Evolutionary conservation across 805 yeast species (phyloP).

Genomic region (Starmerella bombicola): DNA sequence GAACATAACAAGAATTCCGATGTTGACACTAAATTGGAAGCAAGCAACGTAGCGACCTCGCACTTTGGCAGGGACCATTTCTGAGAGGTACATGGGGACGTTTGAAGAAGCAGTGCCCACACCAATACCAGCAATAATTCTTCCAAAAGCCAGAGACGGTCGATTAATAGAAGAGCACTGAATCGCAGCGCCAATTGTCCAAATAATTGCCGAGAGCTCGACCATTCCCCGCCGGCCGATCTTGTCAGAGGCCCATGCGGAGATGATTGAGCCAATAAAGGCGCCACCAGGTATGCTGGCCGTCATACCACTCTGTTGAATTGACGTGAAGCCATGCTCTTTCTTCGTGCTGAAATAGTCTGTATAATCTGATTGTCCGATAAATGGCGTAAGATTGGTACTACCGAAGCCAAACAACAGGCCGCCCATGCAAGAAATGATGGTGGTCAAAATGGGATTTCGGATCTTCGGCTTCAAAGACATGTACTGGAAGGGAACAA

Average conservation of each 20-base stretch:
- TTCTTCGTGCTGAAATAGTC: slow-evolving; percentile 34
- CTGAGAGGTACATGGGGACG: slow-evolving; percentile 48
- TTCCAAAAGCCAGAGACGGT: slow-evolving; percentile 36
- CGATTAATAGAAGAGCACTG: slow-evolving; percentile 33
- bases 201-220: slow-evolving; percentile 30
- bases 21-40: slow-evolving; percentile 59
- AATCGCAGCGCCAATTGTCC: slow-evolving; percentile 42
- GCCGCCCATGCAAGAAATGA: slow-evolving; percentile 54
- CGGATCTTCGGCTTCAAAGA: slow-evolving; percentile 16
- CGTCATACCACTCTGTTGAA: slow-evolving; percentile 50
- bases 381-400: slow-evolving; percentile 63
- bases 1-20: slow-evolving; percentile 61
- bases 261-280: slow-evolving; percentile 43
- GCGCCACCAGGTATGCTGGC: slow-evolving; percentile 60
- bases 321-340: slow-evolving; percentile 27
- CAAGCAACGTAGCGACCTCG: slow-evolving; percentile 67
- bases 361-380: slow-evolving; percentile 40
- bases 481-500: slow-evolving; percentile 17
- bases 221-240: slow-evolving; percentile 37
- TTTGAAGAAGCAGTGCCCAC: slow-evolving; percentile 62
- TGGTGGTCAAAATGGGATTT: slow-evolving; percentile 46
- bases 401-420: slow-evolving; percentile 68
- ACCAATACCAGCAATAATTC: slow-evolving; percentile 56
- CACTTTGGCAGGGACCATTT: slow-evolving; percentile 35
- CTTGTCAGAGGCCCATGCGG: slow-evolving; percentile 38